Percentiles rank a stretch among this genome's conserved stretches.
These are phyloP conservation scores for Paraphoma sp. DNA, from an alignment of 2,329 filamentous ascomycete species.

Conservation along the genomic window DNA sequence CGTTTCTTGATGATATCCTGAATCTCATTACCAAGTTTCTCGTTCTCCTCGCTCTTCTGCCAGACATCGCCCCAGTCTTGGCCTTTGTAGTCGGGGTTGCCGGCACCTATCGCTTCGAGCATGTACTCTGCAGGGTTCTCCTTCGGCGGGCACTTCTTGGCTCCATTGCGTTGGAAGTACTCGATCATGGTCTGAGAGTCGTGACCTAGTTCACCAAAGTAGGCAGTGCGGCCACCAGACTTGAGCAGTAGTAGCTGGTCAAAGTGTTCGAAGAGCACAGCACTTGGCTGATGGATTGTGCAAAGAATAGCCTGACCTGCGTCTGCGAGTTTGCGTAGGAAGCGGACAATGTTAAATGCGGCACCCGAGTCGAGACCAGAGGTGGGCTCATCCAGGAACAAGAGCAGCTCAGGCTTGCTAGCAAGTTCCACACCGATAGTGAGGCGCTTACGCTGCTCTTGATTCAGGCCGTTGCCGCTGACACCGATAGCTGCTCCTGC, in stretches of 20 bases:
- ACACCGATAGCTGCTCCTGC: slow-evolving; percentile 69
- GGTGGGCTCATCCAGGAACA: slow-evolving; percentile 81
- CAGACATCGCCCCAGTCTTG: slow-evolving; percentile 56
- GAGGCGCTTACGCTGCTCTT: slow-evolving; percentile 72
- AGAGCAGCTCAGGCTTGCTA: slow-evolving; percentile 71
- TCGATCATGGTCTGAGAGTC: slow-evolving; percentile 50
- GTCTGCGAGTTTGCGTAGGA: slow-evolving; percentile 70
- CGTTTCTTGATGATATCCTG: slow-evolving; percentile 48
- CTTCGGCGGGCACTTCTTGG: slow-evolving; percentile 57
- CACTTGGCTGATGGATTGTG: slow-evolving; percentile 75
- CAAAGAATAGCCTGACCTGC: slow-evolving; percentile 72
- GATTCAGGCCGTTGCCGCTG: slow-evolving; percentile 56
- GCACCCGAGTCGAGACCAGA: slow-evolving; percentile 75
- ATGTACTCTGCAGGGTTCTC: slow-evolving; percentile 63
- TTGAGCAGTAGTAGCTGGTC: slow-evolving; percentile 70
- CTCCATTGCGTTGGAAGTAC: slow-evolving; percentile 63
- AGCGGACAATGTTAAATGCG: slow-evolving; percentile 69
- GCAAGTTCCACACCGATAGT: slow-evolving; percentile 68
- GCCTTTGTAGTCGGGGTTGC: slow-evolving; percentile 52
- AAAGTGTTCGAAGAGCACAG: slow-evolving; percentile 70
- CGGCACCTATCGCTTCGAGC: slow-evolving; percentile 55
- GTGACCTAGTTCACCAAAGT: slow-evolving; percentile 66
- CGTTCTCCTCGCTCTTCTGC: slow-evolving; percentile 50
- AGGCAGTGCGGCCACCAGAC: slow-evolving; percentile 70
- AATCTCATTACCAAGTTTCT: slow-evolving; percentile 48